phyloP scores from a whole-genome alignment of 2,329 filamentous ascomycete genomes.

The Talaromyces funiculosus region DNA sequence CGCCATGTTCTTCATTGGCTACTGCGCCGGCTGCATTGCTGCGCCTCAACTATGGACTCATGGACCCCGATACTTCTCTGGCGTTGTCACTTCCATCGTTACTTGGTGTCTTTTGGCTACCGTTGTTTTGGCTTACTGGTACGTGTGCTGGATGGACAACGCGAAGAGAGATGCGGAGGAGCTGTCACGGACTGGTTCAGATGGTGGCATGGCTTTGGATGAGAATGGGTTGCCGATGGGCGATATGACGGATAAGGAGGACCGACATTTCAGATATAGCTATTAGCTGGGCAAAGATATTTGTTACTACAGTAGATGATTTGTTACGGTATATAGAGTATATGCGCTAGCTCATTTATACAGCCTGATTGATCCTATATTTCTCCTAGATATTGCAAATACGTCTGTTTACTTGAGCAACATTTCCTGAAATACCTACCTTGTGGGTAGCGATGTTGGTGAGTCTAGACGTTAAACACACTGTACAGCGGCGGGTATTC shows the following conservation, averaged over 20 bases:
- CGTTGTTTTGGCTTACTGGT: conserved; percentile 29
- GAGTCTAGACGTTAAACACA: not conserved
- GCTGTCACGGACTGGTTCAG: not conserved
- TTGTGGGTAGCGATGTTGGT: not conserved
- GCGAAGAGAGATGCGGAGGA: not conserved
- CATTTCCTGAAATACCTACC: not conserved
- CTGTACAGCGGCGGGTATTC: not conserved
- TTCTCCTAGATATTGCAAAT: too few species aligned
- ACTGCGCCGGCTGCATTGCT: conserved; percentile 44
- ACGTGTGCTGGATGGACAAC: conserved; percentile 34
- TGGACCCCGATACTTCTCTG: conserved; percentile 42
- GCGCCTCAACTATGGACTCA: conserved; percentile 47
- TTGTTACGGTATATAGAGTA: not conserved
- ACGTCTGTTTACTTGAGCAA: not conserved
- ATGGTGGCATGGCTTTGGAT: not conserved
- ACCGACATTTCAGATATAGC: conserved; percentile 8
- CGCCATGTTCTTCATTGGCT: conserved; percentile 48
- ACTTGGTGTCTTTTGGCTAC: conserved; percentile 40
- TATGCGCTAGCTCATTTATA: too few species aligned
- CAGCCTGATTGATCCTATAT: too few species aligned
- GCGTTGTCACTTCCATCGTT: conserved; percentile 43
- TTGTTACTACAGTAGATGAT: not conserved
- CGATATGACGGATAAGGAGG: conserved; percentile 13
- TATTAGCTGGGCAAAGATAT: too few species aligned
- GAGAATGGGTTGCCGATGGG: not conserved